phyloP scores from a whole-genome alignment of 2,329 filamentous ascomycete species.

The Calonectria pseudoturangicola region DNA sequence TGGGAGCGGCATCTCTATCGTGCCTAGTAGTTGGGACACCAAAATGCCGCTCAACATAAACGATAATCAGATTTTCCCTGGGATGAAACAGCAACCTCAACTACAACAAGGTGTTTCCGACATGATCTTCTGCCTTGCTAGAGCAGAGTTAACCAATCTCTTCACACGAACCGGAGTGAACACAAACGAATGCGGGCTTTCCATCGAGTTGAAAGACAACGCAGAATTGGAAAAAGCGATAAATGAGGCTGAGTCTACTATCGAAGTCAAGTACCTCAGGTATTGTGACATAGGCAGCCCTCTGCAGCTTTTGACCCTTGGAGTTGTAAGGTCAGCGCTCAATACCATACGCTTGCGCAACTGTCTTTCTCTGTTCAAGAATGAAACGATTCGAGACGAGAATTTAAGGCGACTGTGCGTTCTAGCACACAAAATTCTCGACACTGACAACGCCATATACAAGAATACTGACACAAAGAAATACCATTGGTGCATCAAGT shows the following conservation, averaged over 20 bases:
- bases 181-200: not conserved
- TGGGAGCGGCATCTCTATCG: conserved; percentile 39
- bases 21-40: conserved; percentile 8
- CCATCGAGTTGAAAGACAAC: not conserved
- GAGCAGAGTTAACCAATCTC: not conserved
- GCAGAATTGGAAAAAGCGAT: not conserved
- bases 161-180: not conserved
- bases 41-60: conserved; percentile 30
- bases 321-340: not conserved
- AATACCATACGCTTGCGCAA: not conserved
- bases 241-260: not conserved
- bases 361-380: not conserved
- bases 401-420: not conserved
- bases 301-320: not conserved
- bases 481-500: not conserved
- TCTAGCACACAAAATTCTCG: not conserved
- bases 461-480: not conserved
- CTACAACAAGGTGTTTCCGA: not conserved
- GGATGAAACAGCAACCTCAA: conserved; percentile 4
- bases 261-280: not conserved
- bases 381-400: not conserved
- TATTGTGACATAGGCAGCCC: not conserved
- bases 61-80: conserved; percentile 27
- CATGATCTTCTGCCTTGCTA: not conserved
- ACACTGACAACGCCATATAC: not conserved